Evolutionary conservation across 2,329 filamentous ascomycete genomes (phyloP).

Genomic region (Dendrostoma leiphaemia): DNA sequence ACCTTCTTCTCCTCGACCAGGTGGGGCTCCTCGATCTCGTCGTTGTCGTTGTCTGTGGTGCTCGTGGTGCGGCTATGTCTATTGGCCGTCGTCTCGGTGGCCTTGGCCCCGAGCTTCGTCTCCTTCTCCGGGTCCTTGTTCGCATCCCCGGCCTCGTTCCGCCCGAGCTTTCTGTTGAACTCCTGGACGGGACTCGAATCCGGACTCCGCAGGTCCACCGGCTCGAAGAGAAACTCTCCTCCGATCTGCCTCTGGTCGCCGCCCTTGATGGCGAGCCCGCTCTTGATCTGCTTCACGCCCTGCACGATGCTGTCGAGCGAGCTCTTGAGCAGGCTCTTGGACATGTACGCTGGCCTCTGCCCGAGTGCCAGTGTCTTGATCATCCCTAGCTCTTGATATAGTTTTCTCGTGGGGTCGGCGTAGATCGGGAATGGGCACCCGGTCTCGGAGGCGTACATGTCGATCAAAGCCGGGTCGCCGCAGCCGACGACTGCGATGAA

Average conservation of each 20-base stretch:
- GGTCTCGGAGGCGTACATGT: constrained; percentile 62
- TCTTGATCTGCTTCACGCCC: constrained; percentile 55
- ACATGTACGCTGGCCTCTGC: constrained; percentile 61
- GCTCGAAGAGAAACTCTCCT: constrained; percentile 77
- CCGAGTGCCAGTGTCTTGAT: constrained; percentile 61
- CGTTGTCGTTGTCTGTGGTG: constrained; percentile 20
- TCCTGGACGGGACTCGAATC: constrained; percentile 36
- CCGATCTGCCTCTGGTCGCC: constrained; percentile 70
- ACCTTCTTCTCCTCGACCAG: constrained; percentile 55
- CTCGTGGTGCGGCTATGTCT: constrained; percentile 18
- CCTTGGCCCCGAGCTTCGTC: not conserved
- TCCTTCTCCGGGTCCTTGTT: constrained; percentile 12
- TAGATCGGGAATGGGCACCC: constrained; percentile 72
- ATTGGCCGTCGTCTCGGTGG: not conserved
- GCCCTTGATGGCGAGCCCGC: constrained; percentile 58
- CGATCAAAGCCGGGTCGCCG: constrained; percentile 66
- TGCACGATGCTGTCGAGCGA: constrained; percentile 55
- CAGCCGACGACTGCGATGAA: constrained; percentile 71
- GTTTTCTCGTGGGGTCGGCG: constrained; percentile 65
- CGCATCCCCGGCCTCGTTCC: constrained; percentile 7
- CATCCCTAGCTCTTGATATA: constrained; percentile 71
- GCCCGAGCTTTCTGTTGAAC: constrained; percentile 30
- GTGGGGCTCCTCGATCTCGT: constrained; percentile 27
- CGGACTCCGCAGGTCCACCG: constrained; percentile 41
- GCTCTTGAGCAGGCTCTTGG: constrained; percentile 49